A percentile compares a stretch with the other conserved stretches of the same genome.
These are phyloP conservation scores for Maudiozyma saulgeensis DNA, from an alignment of 805 yeast species.

Conservation along the genomic window DNA sequence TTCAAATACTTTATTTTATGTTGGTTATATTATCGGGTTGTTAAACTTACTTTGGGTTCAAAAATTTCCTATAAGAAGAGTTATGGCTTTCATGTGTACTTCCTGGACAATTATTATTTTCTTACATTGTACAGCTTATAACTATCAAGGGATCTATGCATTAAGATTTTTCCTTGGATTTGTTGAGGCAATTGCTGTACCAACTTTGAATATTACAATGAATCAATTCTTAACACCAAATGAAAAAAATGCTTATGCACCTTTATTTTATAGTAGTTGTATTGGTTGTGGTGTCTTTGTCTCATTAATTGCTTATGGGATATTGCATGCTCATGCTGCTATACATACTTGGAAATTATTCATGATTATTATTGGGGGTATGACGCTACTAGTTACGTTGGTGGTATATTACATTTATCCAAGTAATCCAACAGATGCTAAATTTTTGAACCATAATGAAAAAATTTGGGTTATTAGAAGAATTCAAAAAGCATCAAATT, in stretches of 20 bases:
- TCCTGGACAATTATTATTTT: constrained; percentile 41
- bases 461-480: constrained; percentile 42
- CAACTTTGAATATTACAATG: constrained; percentile 39
- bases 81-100: constrained; percentile 30
- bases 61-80: constrained; percentile 34
- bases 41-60: constrained; percentile 37
- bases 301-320: constrained; percentile 40
- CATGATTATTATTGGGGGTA: constrained; percentile 46
- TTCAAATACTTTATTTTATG: constrained; percentile 44
- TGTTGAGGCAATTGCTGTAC: constrained; percentile 37
- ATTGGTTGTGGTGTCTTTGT: constrained; percentile 44
- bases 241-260: constrained; percentile 44
- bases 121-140: constrained; percentile 37
- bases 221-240: constrained; percentile 40
- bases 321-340: constrained; percentile 18
- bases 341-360: constrained; percentile 44
- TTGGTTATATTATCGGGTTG: constrained; percentile 38
- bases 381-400: constrained; percentile 36
- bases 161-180: constrained; percentile 45
- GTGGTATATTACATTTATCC: constrained; percentile 39
- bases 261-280: constrained; percentile 44
- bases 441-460: constrained; percentile 39
- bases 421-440: constrained; percentile 45
- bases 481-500: constrained; percentile 32
- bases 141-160: constrained; percentile 38